Base-by-base conservation (phyloP, 345 rosid genomes). In the Eucalyptus regnans region DNA sequence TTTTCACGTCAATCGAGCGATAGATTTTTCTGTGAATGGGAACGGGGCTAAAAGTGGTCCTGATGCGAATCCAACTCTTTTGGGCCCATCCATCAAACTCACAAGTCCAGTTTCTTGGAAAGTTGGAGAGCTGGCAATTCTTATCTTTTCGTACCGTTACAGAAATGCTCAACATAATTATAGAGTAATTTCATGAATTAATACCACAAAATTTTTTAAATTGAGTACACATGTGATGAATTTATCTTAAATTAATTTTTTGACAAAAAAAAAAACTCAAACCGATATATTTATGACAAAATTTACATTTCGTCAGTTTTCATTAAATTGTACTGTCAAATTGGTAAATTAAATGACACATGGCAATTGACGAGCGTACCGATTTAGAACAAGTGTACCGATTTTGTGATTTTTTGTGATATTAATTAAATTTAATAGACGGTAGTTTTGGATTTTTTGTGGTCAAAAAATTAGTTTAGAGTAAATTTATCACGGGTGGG, bases 311-410 rank as follows among this genome's bases (percentile, higher is more conserved):
- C 20, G 2, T 52, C 8, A 7, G 2, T 8, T 0, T 52, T 52
- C 0, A 52, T 52, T 3, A 52, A 52, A 52, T 7, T 52, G 7
- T 8, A 52, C 2, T 7, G 3, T 52, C 2, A 18, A 52, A 7
- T 52, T 52, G 0, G 2, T 52, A 52, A 52, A 1, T 52, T 20
- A 1, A 52, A 20, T 52, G 0, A 20, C 0, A 3, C 2, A 0
- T 2, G 1, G 1, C 20, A 20, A 0, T 0, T 7, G 0, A 52
- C 1, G 4, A 0, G 9, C 3, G 1, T 52, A 52, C 8, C 20
- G 3, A 52, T 52, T 52, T 52, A 7, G 2, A 9, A 9, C 1
- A 18, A 52, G 58, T 0, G 0, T 18, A 18, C 0, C 3, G 4
- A 18, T 52, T 52, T 52, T 52, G 23, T 52, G 0, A 52, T 52